Base-by-base conservation (phyloP, 108 stramenopile species). In the Discostella pseudostelligera region DNA sequence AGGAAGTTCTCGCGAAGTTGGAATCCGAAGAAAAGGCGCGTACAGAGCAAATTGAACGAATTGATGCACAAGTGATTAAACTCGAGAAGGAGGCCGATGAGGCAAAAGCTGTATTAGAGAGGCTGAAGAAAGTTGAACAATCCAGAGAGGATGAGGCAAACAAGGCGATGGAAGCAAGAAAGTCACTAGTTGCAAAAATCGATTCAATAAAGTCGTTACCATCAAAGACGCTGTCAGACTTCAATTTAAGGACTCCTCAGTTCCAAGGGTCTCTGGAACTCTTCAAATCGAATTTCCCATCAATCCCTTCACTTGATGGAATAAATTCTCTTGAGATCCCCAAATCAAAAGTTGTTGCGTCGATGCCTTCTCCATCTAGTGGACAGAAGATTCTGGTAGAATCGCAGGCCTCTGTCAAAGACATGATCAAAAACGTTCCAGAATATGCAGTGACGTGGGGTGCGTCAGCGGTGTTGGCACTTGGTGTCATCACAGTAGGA, bases 41-140 rank as follows among this genome's bases (percentile, higher is more conserved):
- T 24, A 50, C 12, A 21, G 49, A 22, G 3, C 49, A 25, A 24
- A 54, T 54, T 0, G 53, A 29, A 36, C 26, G 32, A 54, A 35
- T 54, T 12, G 53, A 54, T 8, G 53, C 53, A 16, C 29, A 54
- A 54, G 53, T 54, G 14, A 22, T 54, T 13, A 54, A 54, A 17
- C 53, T 54, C 17, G 53, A 54, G 26, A 28, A 54, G 11, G 53
- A 28, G 16, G 32, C 28, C 11, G 26, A 29, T 16, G 53, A 54
- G 32, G 53, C 53, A 29, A 29, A 36, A 11, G 2, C 32, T 36
- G 53, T 54, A 9, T 16, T 54, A 0, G 53, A 36, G 12, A 54
- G n/a, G 11, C 32, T 54, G 12, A 3, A 35, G 26, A 8, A 16
- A 35, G 32, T 35, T 2, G 53, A 54, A 36, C 32, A 29, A 54